Evolutionary conservation across 1,284 basidiomycete genomes (phyloP), one percentile per base, ranked within the genome.

Genomic region (Omphalotus olearius): DNA sequence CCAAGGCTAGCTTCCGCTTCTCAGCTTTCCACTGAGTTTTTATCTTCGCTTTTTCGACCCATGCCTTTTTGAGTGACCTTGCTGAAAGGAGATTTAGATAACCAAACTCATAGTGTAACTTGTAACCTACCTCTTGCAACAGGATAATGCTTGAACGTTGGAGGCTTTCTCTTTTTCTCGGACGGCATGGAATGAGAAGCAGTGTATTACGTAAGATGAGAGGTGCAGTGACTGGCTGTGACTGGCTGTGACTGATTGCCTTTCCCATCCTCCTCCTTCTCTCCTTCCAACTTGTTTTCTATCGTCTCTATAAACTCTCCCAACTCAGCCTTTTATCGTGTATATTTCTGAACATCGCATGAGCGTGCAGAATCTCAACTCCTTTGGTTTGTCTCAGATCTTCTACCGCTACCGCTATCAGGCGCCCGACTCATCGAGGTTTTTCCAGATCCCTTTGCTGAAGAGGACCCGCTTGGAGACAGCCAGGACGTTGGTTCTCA

Each of bases 301-400:
- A 59, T 56, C 60, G 51, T 57, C 53, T 52, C 54, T 58, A 17
- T 16, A n/a, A 53, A 50, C 14, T 46, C 39, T 67, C 72, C 64
- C 72, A 69, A 69, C 77, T 78, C 78, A 79, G 67, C 69, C 60
- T 62, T 65, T 64, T 60, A 65, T 62, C 68, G 62, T 63, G 62
- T 64, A 64, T 65, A 63, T 64, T 62, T 64, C 65, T 60, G 65
- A 64, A 68, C 79, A 74, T 91, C 85, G 86, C 84, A 92, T 91
- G 89, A 92, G 78, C 86, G 85, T 91, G 75, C 85, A 91, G 85
- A 92, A 93, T 70, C 81, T 92, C 68, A 84, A 80, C 71, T 78
- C 82, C 69, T 83, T 83, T 71, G 89, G 90, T 90, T 54, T 55
- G 82, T 69, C 20, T 35, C 44, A 28, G 23, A 48, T 41, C 61